Evolutionary conservation across 2,329 filamentous ascomycete genomes (phyloP), one percentile per base, ranked within the genome.

Genomic region (Aureobasidium sp.): DNA sequence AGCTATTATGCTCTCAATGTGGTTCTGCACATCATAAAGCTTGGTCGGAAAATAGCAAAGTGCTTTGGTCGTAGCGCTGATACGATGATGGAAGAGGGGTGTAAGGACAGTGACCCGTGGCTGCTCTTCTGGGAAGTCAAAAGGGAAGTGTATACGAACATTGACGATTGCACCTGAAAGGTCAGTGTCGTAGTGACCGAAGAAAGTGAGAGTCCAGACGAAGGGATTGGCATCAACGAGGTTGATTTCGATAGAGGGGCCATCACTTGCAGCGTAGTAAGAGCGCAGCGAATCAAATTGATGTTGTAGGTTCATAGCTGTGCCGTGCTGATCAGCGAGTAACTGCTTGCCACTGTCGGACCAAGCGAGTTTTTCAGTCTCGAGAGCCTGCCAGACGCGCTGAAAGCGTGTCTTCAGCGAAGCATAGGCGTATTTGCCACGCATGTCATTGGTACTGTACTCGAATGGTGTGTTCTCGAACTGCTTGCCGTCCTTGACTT

Each of bases 391-490:
- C 71, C 88, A 89, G 71, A 97, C 86, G 29, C 78, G 79, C 20
- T 79, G 77, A 36, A 97, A 75, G 5, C 93, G 85, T 64, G 79
- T 77, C 69, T 88, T 86, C 13, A 99, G 81, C 52, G 87, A 83
- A 0, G 82, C 79, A 70, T 96, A 97, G 70, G 92, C 83, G 77
- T 94, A 97, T 55, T 82, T 84, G 0, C 94, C 94, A 24, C 89
- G 85, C 93, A 97, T 97, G 2, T 78, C 78, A 71, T 97, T 99
- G 64, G 79, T 83, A 0, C 72, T 70, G 46, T 84, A 83, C 71
- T 99, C 94, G 67, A 99, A 99, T 0, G 91, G 90, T 90, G 96
- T 96, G 56, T 82, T 82, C n/a, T 78, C 74, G 70, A 99, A 97
- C 0, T 72, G 65, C 41, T 84, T 77, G 2, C 84, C 83, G 64